These are phyloP conservation scores for Fraxinus albicans DNA, from an alignment of 305 asterid genomes.

Conservation along the genomic window DNA sequence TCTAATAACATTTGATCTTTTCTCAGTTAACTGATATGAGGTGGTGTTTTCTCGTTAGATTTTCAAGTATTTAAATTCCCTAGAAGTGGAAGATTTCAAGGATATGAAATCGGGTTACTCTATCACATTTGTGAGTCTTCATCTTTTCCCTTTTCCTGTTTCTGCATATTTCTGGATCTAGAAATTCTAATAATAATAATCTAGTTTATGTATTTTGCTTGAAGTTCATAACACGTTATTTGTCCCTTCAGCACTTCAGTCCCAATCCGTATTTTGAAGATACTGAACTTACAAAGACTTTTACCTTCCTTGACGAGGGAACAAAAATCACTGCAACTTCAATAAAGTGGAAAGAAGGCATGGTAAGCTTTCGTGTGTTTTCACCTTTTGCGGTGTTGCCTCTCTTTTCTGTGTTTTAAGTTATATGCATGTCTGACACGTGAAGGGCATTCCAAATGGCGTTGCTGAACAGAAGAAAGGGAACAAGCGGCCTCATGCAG, in stretches of 20 bases:
- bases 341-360: slow-evolving; percentile 92
- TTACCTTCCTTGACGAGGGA: slow-evolving; percentile 84
- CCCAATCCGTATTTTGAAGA: slow-evolving; percentile 83
- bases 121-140: slow-evolving; percentile 69
- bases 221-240: slow-evolving; percentile 5
- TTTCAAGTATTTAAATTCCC: slow-evolving; percentile 68
- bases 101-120: slow-evolving; percentile 88
- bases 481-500: slow-evolving; percentile 68
- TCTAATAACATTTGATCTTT: slow-evolving; percentile 2
- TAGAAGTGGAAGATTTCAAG: slow-evolving; percentile 83
- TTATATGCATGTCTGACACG: slow-evolving; percentile 24
- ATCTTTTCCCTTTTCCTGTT: slow-evolving; percentile 3
- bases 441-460: slow-evolving; percentile 80
- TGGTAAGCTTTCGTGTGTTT: slow-evolving; percentile 45
- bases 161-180: not conserved
- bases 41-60: slow-evolving; percentile 40
- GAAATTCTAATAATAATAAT: not conserved
- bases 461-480: slow-evolving; percentile 74
- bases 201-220: not conserved
- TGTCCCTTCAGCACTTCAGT: slow-evolving; percentile 56
- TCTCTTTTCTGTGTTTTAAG: slow-evolving; percentile 13
- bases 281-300: slow-evolving; percentile 73
- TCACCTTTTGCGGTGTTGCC: not conserved
- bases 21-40: slow-evolving; percentile 13
- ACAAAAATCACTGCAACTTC: slow-evolving; percentile 71